A percentile compares a stretch with the other conserved stretches of the same genome.
These are phyloP conservation scores for Candida pseudoglaebosa DNA, from an alignment of 805 yeast genomes.

Conservation along the genomic window DNA sequence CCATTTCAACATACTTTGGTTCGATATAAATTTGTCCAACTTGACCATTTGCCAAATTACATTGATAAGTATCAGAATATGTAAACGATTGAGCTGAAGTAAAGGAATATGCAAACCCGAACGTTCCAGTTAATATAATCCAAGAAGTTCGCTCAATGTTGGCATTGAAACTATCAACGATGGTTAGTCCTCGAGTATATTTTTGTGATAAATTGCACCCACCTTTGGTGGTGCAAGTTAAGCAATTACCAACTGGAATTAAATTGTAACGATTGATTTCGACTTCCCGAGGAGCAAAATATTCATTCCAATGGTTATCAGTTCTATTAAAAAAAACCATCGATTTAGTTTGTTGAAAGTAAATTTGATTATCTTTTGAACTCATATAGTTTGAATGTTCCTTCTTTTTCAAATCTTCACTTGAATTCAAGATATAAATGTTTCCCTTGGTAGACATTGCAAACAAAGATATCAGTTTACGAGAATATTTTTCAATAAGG, in stretches of 20 bases:
- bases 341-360: slow-evolving; percentile 1
- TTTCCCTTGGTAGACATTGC: neutral
- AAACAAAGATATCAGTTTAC: neutral
- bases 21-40: slow-evolving; percentile 2
- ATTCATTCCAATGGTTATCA: slow-evolving; percentile 1
- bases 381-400: slow-evolving; percentile 1
- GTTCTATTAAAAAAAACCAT: slow-evolving; percentile 1
- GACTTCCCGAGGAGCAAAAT: neutral
- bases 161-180: neutral
- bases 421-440: neutral
- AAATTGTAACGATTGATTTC: neutral
- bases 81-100: neutral
- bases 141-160: neutral
- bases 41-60: neutral
- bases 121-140: neutral
- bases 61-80: neutral
- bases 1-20: slow-evolving; percentile 3
- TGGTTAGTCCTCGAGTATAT: neutral
- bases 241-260: slow-evolving; percentile 1
- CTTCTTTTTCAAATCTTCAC: slow-evolving; percentile 1
- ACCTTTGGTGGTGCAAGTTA: neutral
- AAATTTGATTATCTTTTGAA: neutral
- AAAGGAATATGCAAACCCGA: slow-evolving; percentile 2
- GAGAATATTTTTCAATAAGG: too few relatives aligned
- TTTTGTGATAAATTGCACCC: neutral